Evolutionary conservation across 2,329 filamentous ascomycete genomes (phyloP), one percentile per base, ranked within the genome.

Genomic region (Penicillium thymicola): DNA sequence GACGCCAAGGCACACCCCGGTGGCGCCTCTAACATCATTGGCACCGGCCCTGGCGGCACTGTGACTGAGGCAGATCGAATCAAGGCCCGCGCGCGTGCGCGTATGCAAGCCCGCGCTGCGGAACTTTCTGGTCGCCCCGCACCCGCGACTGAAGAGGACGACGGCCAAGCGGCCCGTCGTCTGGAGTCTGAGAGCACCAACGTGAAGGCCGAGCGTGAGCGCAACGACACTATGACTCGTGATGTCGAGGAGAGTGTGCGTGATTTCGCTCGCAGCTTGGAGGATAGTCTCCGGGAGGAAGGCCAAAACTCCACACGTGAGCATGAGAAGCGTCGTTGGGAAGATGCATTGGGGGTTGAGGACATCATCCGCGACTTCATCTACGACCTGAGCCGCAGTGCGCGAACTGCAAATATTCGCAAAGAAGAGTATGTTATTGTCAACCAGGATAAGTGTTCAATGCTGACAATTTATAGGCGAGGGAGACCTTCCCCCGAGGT

Each of bases 291-390:
- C 27, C 94, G 94, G 70, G 90, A 96, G 55, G 89, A 88, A 41
- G 84, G 81, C 41, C 85, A 89, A 59, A 89, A 87, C 65, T 87
- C 86, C 38, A 85, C 87, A 3, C 90, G 87, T 60, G 91, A 97
- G 74, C 92, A 97, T 71, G 94, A 99, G 78, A 87, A 85, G 67
- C 86, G 94, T 59, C 85, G 94, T 59, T 99, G 94, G 94, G 92
- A 99, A 66, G 94, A 99, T 75, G 94, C 86, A 10, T 82, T 99
- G 37, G 94, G 94, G 28, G 94, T 99, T 28, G 94, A 99, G 71
- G 93, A 99, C 68, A 92, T 96, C 68, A 89, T 97, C 59, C 90
- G 92, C 68, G 94, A 99, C 70, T 97, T 99, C 74, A 99, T 99
- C 72, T 97, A 94, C 71, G 94, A 97, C 65, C 79, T 99, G 51